phyloP scores from a whole-genome alignment of 768 basidiomycete genomes.

The Macrolepiota fuliginosa region DNA sequence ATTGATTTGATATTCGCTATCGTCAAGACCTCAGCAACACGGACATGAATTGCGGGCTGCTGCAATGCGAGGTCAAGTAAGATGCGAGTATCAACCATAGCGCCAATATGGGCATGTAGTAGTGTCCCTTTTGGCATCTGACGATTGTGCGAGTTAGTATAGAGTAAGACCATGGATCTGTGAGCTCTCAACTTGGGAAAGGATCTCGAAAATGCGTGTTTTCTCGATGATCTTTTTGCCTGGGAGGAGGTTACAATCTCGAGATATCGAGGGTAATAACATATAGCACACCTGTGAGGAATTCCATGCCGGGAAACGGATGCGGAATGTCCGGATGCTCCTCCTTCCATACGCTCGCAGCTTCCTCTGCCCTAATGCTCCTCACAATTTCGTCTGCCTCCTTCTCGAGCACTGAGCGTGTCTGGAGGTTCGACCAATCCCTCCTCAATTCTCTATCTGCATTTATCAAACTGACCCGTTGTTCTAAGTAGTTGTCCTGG shows the following conservation, averaged over 20 bases:
- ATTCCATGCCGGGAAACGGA: constrained; percentile 17
- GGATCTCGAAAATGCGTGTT: constrained; percentile 50
- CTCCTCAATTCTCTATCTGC: constrained; percentile 49
- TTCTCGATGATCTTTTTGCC: constrained; percentile 56
- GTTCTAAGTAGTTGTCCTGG: constrained; percentile 25
- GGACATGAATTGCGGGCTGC: constrained; percentile 62
- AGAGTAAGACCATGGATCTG: not conserved
- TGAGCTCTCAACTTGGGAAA: not conserved
- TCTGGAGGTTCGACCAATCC: constrained; percentile 33
- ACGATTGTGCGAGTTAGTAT: not conserved
- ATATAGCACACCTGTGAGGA: not conserved
- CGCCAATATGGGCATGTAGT: constrained; percentile 74
- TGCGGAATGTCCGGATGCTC: constrained; percentile 9
- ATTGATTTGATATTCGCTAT: constrained; percentile 36
- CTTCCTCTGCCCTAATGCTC: constrained; percentile 13
- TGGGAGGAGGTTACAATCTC: constrained; percentile 18
- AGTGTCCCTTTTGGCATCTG: constrained; percentile 83
- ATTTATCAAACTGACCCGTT: constrained; percentile 34
- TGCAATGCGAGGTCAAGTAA: constrained; percentile 55
- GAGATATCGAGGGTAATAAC: not conserved
- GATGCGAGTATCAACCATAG: constrained; percentile 54
- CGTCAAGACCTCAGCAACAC: constrained; percentile 38
- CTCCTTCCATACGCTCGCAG: constrained; percentile 8
- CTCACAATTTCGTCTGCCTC: constrained; percentile 47
- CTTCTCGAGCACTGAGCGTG: constrained; percentile 33